Percentiles rank a stretch among this genome's conserved stretches.
Evolutionary conservation across 2,329 filamentous ascomycete species (phyloP).

Genomic region (Talaromyces sp.): DNA sequence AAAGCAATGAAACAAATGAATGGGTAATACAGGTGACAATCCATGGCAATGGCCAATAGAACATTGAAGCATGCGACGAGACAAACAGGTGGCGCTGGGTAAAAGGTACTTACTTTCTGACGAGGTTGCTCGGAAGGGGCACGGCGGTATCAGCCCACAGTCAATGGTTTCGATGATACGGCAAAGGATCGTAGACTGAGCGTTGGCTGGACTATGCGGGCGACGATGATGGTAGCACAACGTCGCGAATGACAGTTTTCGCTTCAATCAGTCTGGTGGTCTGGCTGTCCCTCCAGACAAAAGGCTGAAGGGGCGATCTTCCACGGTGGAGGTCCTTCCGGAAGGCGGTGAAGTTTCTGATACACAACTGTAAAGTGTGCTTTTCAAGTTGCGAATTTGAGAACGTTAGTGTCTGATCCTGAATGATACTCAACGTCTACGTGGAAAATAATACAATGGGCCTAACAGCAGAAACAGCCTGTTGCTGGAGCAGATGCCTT

Average conservation of each 20-base stretch:
- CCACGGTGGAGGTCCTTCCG: neutral
- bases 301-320: neutral
- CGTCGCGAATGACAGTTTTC: neutral
- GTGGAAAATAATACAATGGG: no score
- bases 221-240: neutral
- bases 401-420: no score
- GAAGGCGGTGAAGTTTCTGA: conserved; percentile 4
- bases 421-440: no score
- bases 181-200: neutral
- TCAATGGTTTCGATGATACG: neutral
- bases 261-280: neutral
- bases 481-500: neutral
- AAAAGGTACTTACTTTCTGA: neutral
- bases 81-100: neutral
- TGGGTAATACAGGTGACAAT: neutral
- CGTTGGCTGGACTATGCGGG: neutral
- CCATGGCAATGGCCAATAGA: neutral
- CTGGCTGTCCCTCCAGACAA: neutral
- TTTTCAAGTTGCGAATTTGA: no score
- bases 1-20: neutral
- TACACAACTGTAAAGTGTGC: neutral
- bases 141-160: neutral
- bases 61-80: neutral
- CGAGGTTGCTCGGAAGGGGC: neutral
- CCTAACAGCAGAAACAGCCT: neutral